A percentile compares a stretch with the other conserved stretches of the same genome.
phyloP scores from a whole-genome alignment of 139 green algal species.

The Deuterostichococcus epilithicus region DNA sequence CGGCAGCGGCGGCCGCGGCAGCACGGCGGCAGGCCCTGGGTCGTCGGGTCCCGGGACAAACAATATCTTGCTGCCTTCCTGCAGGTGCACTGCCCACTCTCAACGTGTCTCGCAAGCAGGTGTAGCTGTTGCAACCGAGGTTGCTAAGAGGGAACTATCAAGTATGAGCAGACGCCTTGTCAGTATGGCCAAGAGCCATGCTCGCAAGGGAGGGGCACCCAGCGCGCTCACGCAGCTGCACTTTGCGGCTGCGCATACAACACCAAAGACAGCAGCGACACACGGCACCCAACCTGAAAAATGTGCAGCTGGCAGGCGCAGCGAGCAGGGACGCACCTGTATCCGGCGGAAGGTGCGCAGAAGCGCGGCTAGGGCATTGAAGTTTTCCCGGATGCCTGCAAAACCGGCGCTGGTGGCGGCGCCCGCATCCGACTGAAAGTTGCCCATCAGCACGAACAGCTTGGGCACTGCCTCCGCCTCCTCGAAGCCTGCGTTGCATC shows the following conservation, averaged over 20 bases:
- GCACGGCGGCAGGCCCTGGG: slow-evolving; percentile 46
- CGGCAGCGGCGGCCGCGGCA: slow-evolving; percentile 73
- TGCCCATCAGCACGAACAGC: slow-evolving; percentile 84
- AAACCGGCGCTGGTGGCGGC: slow-evolving; percentile 31
- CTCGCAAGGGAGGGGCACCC: no score
- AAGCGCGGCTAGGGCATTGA: slow-evolving; percentile 55
- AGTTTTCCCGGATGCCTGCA: slow-evolving; percentile 47
- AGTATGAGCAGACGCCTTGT: background rate
- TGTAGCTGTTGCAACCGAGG: no score
- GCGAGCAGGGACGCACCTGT: slow-evolving; percentile 54
- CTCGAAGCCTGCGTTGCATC: slow-evolving; percentile 66
- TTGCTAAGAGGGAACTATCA: no score
- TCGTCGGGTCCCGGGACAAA: slow-evolving; percentile 84
- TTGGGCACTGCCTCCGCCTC: slow-evolving; percentile 51
- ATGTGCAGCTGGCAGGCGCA: slow-evolving; percentile 9
- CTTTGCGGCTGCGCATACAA: background rate
- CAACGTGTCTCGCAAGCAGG: no score
- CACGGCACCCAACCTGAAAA: background rate
- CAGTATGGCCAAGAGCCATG: no score
- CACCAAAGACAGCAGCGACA: background rate
- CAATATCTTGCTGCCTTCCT: slow-evolving; percentile 64
- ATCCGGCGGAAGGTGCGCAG: slow-evolving; percentile 39
- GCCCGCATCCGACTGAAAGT: slow-evolving; percentile 67
- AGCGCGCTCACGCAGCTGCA: background rate
- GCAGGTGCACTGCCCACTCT: background rate